Evolutionary conservation across 2,329 filamentous ascomycete genomes (phyloP).

Genomic region (Cordyceps fumosorosea): DNA sequence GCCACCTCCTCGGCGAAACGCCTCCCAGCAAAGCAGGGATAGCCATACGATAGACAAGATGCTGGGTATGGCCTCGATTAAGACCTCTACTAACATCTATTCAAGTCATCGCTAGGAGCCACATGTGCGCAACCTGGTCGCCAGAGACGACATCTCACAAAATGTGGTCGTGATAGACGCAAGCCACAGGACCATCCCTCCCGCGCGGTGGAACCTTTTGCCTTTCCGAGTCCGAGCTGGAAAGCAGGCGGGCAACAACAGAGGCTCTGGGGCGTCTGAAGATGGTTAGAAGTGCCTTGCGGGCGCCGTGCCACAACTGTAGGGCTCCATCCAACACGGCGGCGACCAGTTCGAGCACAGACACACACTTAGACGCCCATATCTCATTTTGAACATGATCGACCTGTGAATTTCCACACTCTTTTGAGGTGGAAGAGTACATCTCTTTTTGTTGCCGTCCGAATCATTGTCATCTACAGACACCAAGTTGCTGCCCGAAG

Average conservation of each 20-base stretch:
- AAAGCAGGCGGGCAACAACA: not conserved
- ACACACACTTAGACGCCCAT: not conserved
- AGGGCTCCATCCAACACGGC: constrained; percentile 3
- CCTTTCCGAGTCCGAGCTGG: not conserved
- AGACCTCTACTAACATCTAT: not conserved
- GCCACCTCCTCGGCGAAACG: not conserved
- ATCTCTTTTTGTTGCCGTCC: not conserved
- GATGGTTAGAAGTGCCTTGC: not conserved
- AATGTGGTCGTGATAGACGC: not conserved
- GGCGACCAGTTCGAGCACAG: not conserved
- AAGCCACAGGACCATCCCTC: not conserved
- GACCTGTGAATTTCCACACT: not conserved
- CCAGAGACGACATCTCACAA: not conserved
- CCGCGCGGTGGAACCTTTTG: not conserved
- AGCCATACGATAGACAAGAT: not conserved
- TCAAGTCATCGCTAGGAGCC: not conserved
- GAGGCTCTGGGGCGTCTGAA: not conserved
- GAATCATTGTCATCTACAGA: not conserved
- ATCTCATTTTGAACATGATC: not conserved
- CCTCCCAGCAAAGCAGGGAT: not conserved
- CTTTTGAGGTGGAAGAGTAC: not conserved
- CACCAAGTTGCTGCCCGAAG: not conserved
- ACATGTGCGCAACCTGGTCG: not conserved
- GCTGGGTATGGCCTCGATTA: not conserved
- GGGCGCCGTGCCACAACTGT: constrained; percentile 6